Percentiles rank a stretch among this genome's conserved stretches.
These are phyloP conservation scores for Heracleum sosnowskyi DNA, from an alignment of 129 eudicot genomes.

Conservation along the genomic window DNA sequence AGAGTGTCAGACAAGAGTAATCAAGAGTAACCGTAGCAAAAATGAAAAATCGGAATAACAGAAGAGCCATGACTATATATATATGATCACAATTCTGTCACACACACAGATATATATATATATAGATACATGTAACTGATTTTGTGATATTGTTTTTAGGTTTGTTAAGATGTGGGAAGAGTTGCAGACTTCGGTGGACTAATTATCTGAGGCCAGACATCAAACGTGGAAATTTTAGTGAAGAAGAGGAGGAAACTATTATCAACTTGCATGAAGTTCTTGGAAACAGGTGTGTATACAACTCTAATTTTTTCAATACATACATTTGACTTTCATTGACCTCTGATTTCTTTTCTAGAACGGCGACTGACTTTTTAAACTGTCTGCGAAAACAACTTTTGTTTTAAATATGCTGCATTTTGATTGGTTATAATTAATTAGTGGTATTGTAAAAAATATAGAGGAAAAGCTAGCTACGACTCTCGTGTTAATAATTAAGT, in stretches of 20 bases:
- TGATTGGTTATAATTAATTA: no score
- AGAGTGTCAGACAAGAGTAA: no score
- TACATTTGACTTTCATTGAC: not conserved
- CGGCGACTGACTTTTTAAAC: not conserved
- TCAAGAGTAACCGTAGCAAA: no score
- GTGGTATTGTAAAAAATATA: not conserved
- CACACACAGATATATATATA: not conserved
- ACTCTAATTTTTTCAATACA: not conserved
- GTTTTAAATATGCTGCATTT: no score
- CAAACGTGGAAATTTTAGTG: conserved; percentile 55
- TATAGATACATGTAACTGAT: not conserved
- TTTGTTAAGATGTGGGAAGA: conserved; percentile 61
- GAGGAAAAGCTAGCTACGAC: not conserved
- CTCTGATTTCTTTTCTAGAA: not conserved
- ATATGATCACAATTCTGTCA: not conserved
- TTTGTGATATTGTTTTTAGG: conserved; percentile 18
- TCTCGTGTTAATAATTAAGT: not conserved
- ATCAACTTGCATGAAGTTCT: conserved; percentile 43
- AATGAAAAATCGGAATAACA: not conserved
- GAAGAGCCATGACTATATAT: not conserved
- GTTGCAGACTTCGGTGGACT: conserved; percentile 76
- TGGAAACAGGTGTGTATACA: conserved; percentile 58
- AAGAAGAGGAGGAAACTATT: conserved; percentile 65
- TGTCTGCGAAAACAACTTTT: no score
- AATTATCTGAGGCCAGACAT: conserved; percentile 61